These are phyloP conservation scores for Neurospora discreta DNA, from an alignment of 495 filamentous ascomycete genomes.

Conservation along the genomic window DNA sequence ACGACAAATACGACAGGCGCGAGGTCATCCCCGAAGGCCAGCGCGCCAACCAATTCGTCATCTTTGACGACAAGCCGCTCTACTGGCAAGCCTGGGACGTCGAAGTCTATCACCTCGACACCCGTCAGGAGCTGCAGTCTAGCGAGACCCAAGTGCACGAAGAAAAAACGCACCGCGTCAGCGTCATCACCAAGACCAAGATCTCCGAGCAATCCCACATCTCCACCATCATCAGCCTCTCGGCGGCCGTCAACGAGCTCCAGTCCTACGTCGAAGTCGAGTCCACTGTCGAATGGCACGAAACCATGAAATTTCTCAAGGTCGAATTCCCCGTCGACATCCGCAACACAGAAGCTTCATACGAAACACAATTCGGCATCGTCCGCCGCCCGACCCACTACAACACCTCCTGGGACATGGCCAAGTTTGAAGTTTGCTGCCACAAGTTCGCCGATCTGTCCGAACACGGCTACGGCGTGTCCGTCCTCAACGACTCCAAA, in stretches of 20 bases:
- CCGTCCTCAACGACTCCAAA: conserved; percentile 90
- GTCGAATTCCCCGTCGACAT: conserved; percentile 96
- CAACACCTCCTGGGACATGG: conserved; percentile 98
- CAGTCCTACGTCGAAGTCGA: conserved; percentile 67
- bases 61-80: conserved; percentile 95
- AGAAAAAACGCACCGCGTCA: conserved; percentile 60
- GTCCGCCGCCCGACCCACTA: conserved; percentile 85
- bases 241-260: conserved; percentile 50
- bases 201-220: conserved; percentile 84
- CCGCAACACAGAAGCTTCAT: conserved; percentile 83
- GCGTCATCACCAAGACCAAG: conserved; percentile 66
- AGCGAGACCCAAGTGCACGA: conserved; percentile 61
- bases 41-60: conserved; percentile 84
- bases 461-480: conserved; percentile 83
- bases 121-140: conserved; percentile 60
- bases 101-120: conserved; percentile 89
- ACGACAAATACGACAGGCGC: conserved; percentile 55
- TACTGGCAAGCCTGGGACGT: conserved; percentile 99
- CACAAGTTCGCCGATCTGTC: conserved; percentile 97
- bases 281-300: conserved; percentile 82
- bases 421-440: conserved; percentile 97
- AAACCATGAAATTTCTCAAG: conserved; percentile 96
- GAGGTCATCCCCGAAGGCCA: conserved; percentile 69
- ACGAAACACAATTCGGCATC: conserved; percentile 90
- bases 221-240: conserved; percentile 73